phyloP scores from a whole-genome alignment of 73 alveolate genomes.

The Paramecium caudatum region DNA sequence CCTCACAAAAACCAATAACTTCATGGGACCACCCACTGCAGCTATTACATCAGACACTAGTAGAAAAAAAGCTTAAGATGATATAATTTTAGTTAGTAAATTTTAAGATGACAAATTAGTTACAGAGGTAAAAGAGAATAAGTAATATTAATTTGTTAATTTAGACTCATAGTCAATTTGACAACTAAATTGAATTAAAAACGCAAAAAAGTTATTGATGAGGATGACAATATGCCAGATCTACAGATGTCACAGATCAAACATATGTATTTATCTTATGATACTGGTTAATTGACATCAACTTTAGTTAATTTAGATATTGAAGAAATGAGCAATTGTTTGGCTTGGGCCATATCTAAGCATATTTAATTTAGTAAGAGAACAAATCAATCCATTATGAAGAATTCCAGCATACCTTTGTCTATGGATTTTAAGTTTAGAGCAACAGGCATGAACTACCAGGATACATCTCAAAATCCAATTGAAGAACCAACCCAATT shows the following conservation, averaged over 20 bases:
- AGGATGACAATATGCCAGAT: constrained; percentile 23
- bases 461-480: constrained; percentile 57
- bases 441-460: constrained; percentile 8
- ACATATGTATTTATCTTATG: constrained; percentile 78
- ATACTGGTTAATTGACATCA: constrained; percentile 77
- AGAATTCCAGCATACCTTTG: constrained; percentile 54
- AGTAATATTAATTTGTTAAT: not conserved
- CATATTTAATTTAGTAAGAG: constrained; percentile 74
- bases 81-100: constrained; percentile 2
- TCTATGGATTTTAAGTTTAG: constrained; percentile 58
- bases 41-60: not conserved
- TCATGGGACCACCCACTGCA: not conserved
- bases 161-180: constrained; percentile 28
- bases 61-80: constrained; percentile 44
- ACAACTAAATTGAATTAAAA: constrained; percentile 35
- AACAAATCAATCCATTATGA: constrained; percentile 3
- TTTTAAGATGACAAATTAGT: constrained; percentile 17
- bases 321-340: constrained; percentile 81
- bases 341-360: constrained; percentile 78
- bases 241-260: constrained; percentile 42
- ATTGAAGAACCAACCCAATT: constrained; percentile 58
- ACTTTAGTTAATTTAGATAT: constrained; percentile 80
- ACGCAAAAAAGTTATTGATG: constrained; percentile 31
- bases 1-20: constrained; percentile 14
- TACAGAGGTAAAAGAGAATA: constrained; percentile 55